These are phyloP conservation scores for Phialophora macrospora DNA, from an alignment of 2,329 filamentous ascomycete species.

Conservation along the genomic window DNA sequence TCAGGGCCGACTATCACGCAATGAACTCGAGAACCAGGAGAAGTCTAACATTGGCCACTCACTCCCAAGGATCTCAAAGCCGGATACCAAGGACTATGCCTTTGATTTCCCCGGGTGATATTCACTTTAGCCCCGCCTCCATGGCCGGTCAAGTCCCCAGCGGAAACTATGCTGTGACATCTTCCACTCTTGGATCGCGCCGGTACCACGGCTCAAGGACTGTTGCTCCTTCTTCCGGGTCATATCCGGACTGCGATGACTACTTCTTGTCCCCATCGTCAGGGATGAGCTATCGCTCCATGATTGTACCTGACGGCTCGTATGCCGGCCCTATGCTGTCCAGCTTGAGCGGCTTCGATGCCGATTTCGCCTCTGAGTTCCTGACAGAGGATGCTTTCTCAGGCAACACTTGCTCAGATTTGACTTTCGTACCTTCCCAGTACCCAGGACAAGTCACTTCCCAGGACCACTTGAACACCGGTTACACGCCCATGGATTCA, in stretches of 20 bases:
- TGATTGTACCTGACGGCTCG: constrained; percentile 21
- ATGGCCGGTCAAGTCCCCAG: constrained; percentile 26
- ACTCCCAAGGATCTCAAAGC: constrained; percentile 26
- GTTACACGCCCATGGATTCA: constrained; percentile 28
- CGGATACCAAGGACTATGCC: constrained; percentile 32
- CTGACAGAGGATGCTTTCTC: constrained; percentile 28
- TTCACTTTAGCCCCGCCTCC: constrained; percentile 27
- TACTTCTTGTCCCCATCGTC: constrained; percentile 25
- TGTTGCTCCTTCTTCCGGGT: constrained; percentile 16
- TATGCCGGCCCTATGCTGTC: constrained; percentile 26
- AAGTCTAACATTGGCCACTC: constrained; percentile 16
- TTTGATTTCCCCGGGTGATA: constrained; percentile 25
- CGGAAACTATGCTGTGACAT: constrained; percentile 32
- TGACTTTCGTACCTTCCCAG: constrained; percentile 22
- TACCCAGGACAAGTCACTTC: constrained; percentile 25
- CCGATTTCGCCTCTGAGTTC: constrained; percentile 30
- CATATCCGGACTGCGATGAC: constrained; percentile 29
- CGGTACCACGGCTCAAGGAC: constrained; percentile 17
- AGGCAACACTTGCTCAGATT: constrained; percentile 16
- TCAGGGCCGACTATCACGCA: constrained; percentile 7
- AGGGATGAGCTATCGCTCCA: constrained; percentile 24
- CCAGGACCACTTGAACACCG: constrained; percentile 26
- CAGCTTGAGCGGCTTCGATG: constrained; percentile 21
- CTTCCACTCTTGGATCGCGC: constrained; percentile 25
- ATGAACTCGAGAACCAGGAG: constrained; percentile 19